Evolutionary conservation across 2,329 filamentous ascomycete genomes (phyloP), one percentile per base, ranked within the genome.

Genomic region (Clarireedia paspali): DNA sequence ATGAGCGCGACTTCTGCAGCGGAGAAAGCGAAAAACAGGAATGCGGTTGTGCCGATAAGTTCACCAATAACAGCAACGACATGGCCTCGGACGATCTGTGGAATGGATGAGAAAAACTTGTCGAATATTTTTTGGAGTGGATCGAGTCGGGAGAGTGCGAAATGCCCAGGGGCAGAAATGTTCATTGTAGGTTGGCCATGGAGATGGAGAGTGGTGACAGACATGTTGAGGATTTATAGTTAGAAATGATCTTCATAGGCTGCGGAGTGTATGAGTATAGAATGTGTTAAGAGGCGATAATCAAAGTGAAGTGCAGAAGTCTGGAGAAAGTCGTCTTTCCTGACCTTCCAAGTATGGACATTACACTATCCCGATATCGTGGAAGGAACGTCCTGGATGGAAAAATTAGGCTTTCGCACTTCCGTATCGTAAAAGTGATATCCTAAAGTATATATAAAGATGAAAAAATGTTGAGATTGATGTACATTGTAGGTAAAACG

Each of bases 21-120:
- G 7, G 64, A 59, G 48, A 66, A 67, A 7, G 68, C 67, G 63
- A 71, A 58, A 55, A 66, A 60, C 51, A 68, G 55, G 50, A 68
- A 69, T 53, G 69, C 56, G 40, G 76, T 74, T 0, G 77, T 81
- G 30, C 78, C 78, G 12, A 77, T 70, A 24, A 79, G 77, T 64
- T 81, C 78, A 20, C 75, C 75, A 9, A 75, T 51, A 14, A 72
- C 68, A 30, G 74, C 76, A 44, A 79, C 70, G 47, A 75, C 58
- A 61, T 78, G 75, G 51, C 74, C 74, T 23, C 74, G 72, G 10
- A 38, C 39, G 5, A 10, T 50, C 60, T 58, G 39, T 10, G 57
- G 15, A 36, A 49, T 17, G 59, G 63, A 27, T 59, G 56, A 48
- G 55, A 66, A 62, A 14, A 62, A 9, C 12, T 30, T 57, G 34